Conservation (phyloP, 345 rosid genomes). For the Psidium friedrichsthalianum region DNA sequence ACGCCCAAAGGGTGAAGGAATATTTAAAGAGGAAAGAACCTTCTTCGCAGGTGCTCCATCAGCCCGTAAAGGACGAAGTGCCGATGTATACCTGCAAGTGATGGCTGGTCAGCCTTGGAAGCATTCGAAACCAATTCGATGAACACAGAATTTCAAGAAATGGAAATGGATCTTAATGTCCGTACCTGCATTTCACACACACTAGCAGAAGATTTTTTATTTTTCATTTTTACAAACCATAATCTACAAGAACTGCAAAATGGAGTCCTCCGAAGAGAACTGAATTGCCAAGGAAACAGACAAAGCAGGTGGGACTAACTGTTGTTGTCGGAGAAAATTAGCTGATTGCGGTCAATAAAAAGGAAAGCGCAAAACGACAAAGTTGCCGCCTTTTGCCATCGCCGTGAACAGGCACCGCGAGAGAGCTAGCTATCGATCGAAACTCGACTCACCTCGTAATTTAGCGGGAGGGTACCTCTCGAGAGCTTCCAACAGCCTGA, state of each 20-base stretch:
- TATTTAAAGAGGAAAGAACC: constrained; percentile 29
- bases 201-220: not conserved
- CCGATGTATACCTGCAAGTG: constrained; percentile 72
- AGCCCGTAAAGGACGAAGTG: constrained; percentile 91
- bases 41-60: constrained; percentile 79
- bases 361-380: not conserved
- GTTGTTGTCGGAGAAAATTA: not conserved
- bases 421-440: not conserved
- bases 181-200: not conserved
- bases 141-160: not conserved
- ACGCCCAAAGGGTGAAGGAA: not conserved
- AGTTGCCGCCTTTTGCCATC: not conserved
- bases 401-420: not conserved
- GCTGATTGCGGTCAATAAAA: not conserved
- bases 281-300: not conserved
- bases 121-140: not conserved
- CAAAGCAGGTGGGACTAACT: not conserved
- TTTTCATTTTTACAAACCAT: too few species aligned
- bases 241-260: not conserved
- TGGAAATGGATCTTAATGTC: not conserved
- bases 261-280: not conserved
- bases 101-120: not conserved
- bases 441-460: constrained; percentile 43
- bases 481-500: constrained; percentile 78
- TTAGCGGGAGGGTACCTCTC: constrained; percentile 86